Evolutionary conservation across 164 flowering plant genomes (phyloP).

Genomic region (Akebia trifoliata): DNA sequence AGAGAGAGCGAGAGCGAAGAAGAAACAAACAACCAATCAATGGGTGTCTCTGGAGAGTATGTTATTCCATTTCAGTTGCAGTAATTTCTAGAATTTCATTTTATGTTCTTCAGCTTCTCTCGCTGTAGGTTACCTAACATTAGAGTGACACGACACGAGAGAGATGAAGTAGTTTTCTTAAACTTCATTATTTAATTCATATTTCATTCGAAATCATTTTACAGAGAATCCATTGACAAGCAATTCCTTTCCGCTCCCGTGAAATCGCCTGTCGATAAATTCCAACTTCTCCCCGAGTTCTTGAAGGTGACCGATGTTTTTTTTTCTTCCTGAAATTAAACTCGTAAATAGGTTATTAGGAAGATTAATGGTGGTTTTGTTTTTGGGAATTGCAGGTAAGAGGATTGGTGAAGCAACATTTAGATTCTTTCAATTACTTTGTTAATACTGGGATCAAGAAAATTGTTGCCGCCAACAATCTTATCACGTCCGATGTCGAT

Average conservation of each 20-base stretch:
- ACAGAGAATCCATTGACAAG: slow-evolving; percentile 26
- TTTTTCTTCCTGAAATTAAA: not conserved
- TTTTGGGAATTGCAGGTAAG: slow-evolving; percentile 45
- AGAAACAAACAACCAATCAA: no score
- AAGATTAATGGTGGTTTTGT: not conserved
- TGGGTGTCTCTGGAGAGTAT: no score
- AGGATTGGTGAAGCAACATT: slow-evolving; percentile 90
- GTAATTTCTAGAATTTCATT: no score
- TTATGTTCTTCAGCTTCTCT: no score
- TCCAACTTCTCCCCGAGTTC: slow-evolving; percentile 82
- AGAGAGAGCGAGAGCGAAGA: no score
- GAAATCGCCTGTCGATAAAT: slow-evolving; percentile 64
- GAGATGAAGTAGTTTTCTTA: no score
- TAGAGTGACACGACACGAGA: no score
- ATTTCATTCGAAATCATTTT: not conserved
- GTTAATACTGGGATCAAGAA: slow-evolving; percentile 61
- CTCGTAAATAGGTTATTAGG: not conserved
- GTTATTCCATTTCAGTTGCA: no score
- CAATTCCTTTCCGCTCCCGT: slow-evolving; percentile 51
- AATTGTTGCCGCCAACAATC: slow-evolving; percentile 63
- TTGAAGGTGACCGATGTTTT: slow-evolving; percentile 45
- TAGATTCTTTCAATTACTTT: slow-evolving; percentile 89
- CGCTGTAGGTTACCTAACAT: no score
- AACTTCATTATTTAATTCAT: not conserved
- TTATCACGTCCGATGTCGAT: slow-evolving; percentile 30